A percentile compares a stretch with the other conserved stretches of the same genome.
Evolutionary conservation across 2,329 filamentous ascomycete genomes (phyloP).

Genomic region (Fusarium miscanthi): DNA sequence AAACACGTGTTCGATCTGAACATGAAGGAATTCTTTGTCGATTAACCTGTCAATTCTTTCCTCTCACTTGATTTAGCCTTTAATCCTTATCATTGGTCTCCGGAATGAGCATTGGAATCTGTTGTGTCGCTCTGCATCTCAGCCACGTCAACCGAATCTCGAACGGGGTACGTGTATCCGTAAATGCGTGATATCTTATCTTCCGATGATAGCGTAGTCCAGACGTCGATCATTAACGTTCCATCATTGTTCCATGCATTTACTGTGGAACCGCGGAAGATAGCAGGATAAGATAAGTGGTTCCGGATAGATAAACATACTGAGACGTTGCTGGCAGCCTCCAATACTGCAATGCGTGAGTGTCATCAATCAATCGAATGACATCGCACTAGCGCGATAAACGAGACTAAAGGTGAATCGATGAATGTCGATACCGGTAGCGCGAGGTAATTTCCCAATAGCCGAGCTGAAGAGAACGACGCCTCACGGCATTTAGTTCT

Average conservation of each 20-base stretch:
- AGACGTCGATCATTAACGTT: not conserved
- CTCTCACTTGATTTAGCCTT: too few species aligned
- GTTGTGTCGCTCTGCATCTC: too few species aligned
- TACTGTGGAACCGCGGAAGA: not conserved
- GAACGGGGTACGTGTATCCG: too few species aligned
- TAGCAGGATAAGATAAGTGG: not conserved
- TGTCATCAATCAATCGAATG: not conserved
- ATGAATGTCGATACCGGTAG: not conserved
- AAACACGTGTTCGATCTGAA: too few species aligned
- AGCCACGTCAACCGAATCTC: too few species aligned
- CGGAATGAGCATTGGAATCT: too few species aligned
- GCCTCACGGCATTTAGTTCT: not conserved
- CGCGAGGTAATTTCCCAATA: not conserved
- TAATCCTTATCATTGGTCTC: too few species aligned
- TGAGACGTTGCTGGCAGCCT: not conserved
- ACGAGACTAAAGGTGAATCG: accelerated
- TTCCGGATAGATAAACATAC: not conserved
- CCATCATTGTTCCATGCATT: not conserved
- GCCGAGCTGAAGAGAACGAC: not conserved
- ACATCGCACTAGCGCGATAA: not conserved
- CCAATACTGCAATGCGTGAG: accelerated
- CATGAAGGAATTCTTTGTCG: too few species aligned
- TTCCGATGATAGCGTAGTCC: not conserved
- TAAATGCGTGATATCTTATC: not conserved
- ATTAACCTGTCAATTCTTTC: too few species aligned